These are phyloP conservation scores for Saturnispora quitensis DNA, from an alignment of 805 yeast species.

Conservation along the genomic window DNA sequence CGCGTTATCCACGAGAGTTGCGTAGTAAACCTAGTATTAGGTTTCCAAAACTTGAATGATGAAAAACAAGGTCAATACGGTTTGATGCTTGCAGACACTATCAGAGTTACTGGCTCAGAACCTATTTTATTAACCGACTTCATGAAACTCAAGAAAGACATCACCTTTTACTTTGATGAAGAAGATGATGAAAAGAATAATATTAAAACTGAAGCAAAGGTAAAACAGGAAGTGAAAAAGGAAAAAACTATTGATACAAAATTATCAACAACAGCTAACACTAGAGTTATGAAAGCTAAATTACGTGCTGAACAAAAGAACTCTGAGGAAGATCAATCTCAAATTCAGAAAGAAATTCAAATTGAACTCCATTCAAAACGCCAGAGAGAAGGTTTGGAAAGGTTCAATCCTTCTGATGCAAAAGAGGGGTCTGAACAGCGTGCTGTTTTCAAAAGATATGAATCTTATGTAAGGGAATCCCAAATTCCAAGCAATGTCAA, in stretches of 20 bases:
- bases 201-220: conserved; percentile 8
- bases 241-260: conserved; percentile 4
- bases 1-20: conserved; percentile 62
- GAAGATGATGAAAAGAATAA: conserved; percentile 27
- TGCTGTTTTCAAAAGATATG: conserved; percentile 83
- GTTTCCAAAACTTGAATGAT: conserved; percentile 56
- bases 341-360: conserved; percentile 76
- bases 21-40: conserved; percentile 66
- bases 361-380: conserved; percentile 73
- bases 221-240: conserved; percentile 6
- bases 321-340: conserved; percentile 71
- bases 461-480: conserved; percentile 86
- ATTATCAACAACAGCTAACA: conserved; percentile 27
- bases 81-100: conserved; percentile 71
- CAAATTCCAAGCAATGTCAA: conserved; percentile 80
- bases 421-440: conserved; percentile 50
- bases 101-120: conserved; percentile 53
- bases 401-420: conserved; percentile 75
- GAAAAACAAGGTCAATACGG: conserved; percentile 54
- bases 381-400: conserved; percentile 76
- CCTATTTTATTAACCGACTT: conserved; percentile 65
- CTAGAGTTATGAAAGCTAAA: conserved; percentile 70
- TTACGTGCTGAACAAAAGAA: conserved; percentile 66
- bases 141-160: conserved; percentile 60
- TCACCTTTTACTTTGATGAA: conserved; percentile 76